Evolutionary conservation across 768 basidiomycete genomes (phyloP), one percentile per base, ranked within the genome.

Genomic region (Phallus indusiatus): DNA sequence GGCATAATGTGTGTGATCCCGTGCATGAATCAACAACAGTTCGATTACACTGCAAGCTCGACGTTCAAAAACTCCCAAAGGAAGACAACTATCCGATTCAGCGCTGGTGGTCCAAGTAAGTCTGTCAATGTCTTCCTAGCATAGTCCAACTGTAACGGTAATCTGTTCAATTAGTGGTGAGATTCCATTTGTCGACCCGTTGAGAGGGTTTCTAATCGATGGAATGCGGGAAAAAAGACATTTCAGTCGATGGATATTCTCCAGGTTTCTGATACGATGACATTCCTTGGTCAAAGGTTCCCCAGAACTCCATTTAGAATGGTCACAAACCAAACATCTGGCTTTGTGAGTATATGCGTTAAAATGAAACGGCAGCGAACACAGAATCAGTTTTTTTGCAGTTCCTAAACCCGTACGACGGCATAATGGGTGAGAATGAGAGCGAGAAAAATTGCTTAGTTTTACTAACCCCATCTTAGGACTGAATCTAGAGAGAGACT

Each of bases 241-340:
- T 8, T 46, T 47, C 36, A 56, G 22, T 56, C 55, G 17, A 21
- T 56, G 20, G 55, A 56, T 28, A 33, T 56, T 9, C 18, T 56
- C 22, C 42, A 56, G 10, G 80, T 66, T 0, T 71, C 53, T 24
- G 81, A 84, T 61, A 78, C 78, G 5, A 78, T 83, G 11, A 67
- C 74, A 17, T 72, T 83, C 48, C 79, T 78, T 7, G 76, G 75
- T 7, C 69, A 79, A 17, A 65, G 66, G 8, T 74, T 73, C 6
- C 65, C 70, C 5, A 66, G 67, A 46, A 72, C 77, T 47, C 69
- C 64, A 35, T 69, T 83, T 20, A 80, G 76, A 65, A 73, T 80
- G 28, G 80, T 82, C 68, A 78, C 79, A 6, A 68, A 78, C 61
- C 79, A 83, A 67, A 82, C 81, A 1, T 67, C 74, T 1, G 72